phyloP scores from a whole-genome alignment of 2,329 filamentous ascomycete species.

The Verticillium longisporum region DNA sequence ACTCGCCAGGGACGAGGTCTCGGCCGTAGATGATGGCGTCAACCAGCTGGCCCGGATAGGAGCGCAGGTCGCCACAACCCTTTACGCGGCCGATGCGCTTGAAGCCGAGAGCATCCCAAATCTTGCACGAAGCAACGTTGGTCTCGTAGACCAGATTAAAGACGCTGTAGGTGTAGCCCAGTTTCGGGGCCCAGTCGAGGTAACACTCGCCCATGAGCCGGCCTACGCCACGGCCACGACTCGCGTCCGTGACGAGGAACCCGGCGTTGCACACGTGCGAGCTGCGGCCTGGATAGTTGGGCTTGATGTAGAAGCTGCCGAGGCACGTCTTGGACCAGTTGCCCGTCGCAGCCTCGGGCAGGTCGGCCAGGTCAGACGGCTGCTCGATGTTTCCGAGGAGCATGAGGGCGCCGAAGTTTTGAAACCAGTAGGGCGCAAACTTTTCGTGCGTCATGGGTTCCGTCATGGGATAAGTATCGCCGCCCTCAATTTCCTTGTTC shows the following conservation, averaged over 20 bases:
- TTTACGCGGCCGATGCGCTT: constrained; percentile 84
- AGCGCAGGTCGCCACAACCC: constrained; percentile 62
- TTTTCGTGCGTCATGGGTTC: constrained; percentile 65
- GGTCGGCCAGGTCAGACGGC: constrained; percentile 43
- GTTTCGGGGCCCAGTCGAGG: constrained; percentile 71
- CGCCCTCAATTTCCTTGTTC: constrained; percentile 85
- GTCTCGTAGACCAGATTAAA: constrained; percentile 95
- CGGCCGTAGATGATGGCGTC: constrained; percentile 75
- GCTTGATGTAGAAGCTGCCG: constrained; percentile 90
- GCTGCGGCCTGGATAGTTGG: constrained; percentile 85
- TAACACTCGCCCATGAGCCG: constrained; percentile 71
- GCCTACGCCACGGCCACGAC: constrained; percentile 67
- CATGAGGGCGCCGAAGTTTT: constrained; percentile 85
- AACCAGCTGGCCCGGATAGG: constrained; percentile 60
- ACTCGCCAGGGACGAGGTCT: constrained; percentile 46
- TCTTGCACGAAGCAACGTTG: constrained; percentile 81
- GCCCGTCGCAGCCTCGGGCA: constrained; percentile 32
- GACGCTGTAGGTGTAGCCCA: constrained; percentile 83
- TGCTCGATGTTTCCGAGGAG: constrained; percentile 67
- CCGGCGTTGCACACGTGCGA: constrained; percentile 87
- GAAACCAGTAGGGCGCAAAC: constrained; percentile 84
- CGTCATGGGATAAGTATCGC: constrained; percentile 87
- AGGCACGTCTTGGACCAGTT: constrained; percentile 80
- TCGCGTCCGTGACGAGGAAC: constrained; percentile 67
- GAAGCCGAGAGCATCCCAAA: constrained; percentile 90